Base-by-base conservation (phyloP, 257 asterid species). In the Schizonepeta tenuifolia region DNA sequence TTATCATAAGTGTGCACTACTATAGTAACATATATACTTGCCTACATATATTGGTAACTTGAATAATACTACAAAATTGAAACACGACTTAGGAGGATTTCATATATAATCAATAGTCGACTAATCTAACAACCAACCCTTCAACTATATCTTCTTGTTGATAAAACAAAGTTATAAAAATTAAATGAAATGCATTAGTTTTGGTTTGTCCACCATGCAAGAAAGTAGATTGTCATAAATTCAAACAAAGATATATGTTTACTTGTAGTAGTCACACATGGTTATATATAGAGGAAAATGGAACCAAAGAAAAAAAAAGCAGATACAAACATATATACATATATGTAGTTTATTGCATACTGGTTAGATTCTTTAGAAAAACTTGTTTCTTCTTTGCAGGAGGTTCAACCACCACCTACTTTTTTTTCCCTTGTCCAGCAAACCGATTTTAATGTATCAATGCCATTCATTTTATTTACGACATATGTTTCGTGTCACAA, bases 321-420 rank as follows among this genome's bases (percentile, higher is more conserved):
- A 7, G 5, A 14, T 12, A 44, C 26, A 13, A 2, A 6, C 1
- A 14, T 5, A 14, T 36, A 36, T 36, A 46, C 8, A 56, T 44
- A 55, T 24, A 50, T 17, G 22, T 57, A 20, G 58, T 40, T 73
- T 24, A 46, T 65, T 75, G 75, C 43, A 72, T 54, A 28, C n/a
- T 36, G 71, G 67, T 67, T 41, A 79, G 44, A 65, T 58, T 44
- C 62, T 62, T 69, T 64, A 56, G 55, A 58, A 67, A 73, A 53
- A 57, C 36, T 70, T 75, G 71, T 26, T 54, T 64, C 53, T 67
- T 41, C 59, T 77, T 77, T 51, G 53, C 71, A 56, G 80, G 88
- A 70, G 87, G 92, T 86, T 87, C 92, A 90, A 90, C 95, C 82
- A 87, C 96, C 96, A 87, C 84, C 96, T 75, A 88, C 83, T 78